A percentile compares a stretch with the other conserved stretches of the same genome.
Conservation (phyloP, 2,329 filamentous ascomycete species). For the Fusarium sp. region DNA sequence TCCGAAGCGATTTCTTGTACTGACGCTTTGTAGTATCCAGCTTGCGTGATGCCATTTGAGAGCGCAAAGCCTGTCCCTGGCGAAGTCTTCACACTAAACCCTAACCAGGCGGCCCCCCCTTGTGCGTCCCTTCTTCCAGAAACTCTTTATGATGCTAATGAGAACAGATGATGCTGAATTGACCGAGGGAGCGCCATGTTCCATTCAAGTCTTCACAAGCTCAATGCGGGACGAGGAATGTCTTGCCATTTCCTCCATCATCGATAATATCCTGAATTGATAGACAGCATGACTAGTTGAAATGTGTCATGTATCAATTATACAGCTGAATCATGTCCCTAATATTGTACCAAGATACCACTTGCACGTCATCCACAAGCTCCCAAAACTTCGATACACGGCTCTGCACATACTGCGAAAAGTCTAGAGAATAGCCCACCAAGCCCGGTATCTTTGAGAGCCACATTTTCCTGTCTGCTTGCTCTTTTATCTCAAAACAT, state of each 20-base stretch:
- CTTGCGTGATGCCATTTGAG: conserved; percentile 60
- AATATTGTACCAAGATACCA: conserved; percentile 2
- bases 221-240: conserved; percentile 62
- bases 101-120: conserved; percentile 15
- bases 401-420: background rate
- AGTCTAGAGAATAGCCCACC: background rate
- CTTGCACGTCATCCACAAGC: background rate
- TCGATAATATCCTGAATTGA: conserved; percentile 12
- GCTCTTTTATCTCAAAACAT: conserved; percentile 38
- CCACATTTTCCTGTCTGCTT: conserved; percentile 17
- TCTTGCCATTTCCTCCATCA: conserved; percentile 36
- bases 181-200: conserved; percentile 57
- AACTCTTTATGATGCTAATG: background rate
- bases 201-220: conserved; percentile 60
- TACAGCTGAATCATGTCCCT: background rate
- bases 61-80: conserved; percentile 44
- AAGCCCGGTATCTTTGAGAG: background rate
- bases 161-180: conserved; percentile 54
- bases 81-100: conserved; percentile 12
- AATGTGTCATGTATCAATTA: background rate
- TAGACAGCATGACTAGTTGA: background rate
- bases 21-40: conserved; percentile 56
- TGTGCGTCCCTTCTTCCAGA: conserved; percentile 2
- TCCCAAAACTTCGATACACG: background rate
- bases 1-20: background rate